Evolutionary conservation across 768 basidiomycete species (phyloP), one percentile per base, ranked within the genome.

Genomic region (Termitomyces bulborhizus): DNA sequence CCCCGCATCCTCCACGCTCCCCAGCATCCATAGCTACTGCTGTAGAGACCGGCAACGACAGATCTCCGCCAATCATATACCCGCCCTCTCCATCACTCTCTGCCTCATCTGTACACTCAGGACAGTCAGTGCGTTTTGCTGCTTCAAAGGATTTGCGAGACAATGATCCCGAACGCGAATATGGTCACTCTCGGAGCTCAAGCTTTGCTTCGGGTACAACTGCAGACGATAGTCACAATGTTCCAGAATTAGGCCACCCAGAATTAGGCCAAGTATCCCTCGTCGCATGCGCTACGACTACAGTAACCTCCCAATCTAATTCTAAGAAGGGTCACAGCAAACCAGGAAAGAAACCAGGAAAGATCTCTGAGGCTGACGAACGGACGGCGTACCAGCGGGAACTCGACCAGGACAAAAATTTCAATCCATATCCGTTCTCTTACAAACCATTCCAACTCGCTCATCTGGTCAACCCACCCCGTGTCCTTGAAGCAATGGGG

Each of bases 381-480:
- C 55, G 66, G 43, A 71, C 71, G 8, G 53, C 69, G 0, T 69
- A 73, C 42, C 70, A 75, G 59, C 58, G 61, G 6, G 71, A 73
- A 53, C 65, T 73, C 11, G 70, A 70, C 18, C 72, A 74, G 55
- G 74, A 76, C 56, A 68, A 65, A 29, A 67, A 65, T 24, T 63
- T 73, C 32, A 80, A 93, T 66, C 81, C 86, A 1, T 69, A 80
- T 1, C 90, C 92, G 0, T 97, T 96, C 69, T 66, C 65, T 11
- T 85, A 85, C 64, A 84, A 83, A 54, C 91, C 95, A 0, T 81
- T 77, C 57, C 73, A 78, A 48, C 84, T 98, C 15, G 95, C 95
- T 1, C 81, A 83, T 57, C 80, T 97, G 52, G 83, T 98, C 37
- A 95, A 98, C 66, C 93, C 94, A 8, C 98, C 97, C 71, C 55